Conservation (phyloP, 2,329 filamentous ascomycete species). For the Orbilia blumenaviensis region DNA sequence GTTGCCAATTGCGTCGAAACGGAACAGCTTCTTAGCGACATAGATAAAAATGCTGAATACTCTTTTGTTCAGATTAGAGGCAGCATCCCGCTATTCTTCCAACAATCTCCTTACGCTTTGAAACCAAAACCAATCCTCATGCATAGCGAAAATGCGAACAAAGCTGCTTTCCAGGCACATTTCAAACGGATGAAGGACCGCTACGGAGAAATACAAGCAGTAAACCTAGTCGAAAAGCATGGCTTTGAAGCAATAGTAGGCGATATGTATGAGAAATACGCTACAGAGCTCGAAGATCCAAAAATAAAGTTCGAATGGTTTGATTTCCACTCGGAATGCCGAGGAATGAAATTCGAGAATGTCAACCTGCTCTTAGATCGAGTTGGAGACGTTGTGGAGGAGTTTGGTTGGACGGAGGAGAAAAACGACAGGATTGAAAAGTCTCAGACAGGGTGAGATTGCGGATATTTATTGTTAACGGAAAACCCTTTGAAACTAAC, state of each 20-base stretch:
- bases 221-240: conserved; percentile 88
- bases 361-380: conserved; percentile 80
- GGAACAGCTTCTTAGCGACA: conserved; percentile 83
- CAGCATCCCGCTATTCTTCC: conserved; percentile 94
- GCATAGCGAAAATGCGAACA: conserved; percentile 82
- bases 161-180: conserved; percentile 79
- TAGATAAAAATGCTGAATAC: conserved; percentile 74
- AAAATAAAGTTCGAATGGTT: conserved; percentile 88
- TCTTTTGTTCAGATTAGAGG: conserved; percentile 89
- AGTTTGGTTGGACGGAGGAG: conserved; percentile 75
- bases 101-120: conserved; percentile 90
- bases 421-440: conserved; percentile 60
- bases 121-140: conserved; percentile 85
- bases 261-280: conserved; percentile 75
- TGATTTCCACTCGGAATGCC: conserved; percentile 90
- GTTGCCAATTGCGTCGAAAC: conserved; percentile 93
- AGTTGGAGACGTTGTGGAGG: conserved; percentile 73
- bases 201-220: conserved; percentile 79
- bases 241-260: conserved; percentile 83
- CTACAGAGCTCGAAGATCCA: conserved; percentile 66
- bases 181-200: conserved; percentile 74
- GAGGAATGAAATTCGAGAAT: conserved; percentile 98
- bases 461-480: conserved; percentile 67
- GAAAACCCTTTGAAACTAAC: conserved; percentile 3
- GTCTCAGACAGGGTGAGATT: conserved; percentile 26